phyloP scores from a whole-genome alignment of 352 stramenopile species.

The Phytophthora palmivora region DNA sequence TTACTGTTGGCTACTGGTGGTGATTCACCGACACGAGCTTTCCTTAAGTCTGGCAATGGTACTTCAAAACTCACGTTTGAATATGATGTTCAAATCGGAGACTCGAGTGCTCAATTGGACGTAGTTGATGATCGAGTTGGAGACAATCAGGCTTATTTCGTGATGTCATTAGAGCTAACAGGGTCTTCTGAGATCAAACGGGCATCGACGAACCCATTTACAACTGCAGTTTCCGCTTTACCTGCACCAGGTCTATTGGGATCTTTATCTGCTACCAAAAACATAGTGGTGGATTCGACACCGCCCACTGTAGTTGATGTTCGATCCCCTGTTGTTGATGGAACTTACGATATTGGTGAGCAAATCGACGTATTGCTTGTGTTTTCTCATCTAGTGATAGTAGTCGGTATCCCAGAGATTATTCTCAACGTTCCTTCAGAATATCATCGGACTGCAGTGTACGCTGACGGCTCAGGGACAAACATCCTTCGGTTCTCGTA shows the following conservation, averaged over 20 bases:
- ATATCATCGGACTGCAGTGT: constrained; percentile 49
- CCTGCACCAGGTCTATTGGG: constrained; percentile 53
- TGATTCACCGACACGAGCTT: constrained; percentile 23
- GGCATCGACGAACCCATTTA: constrained; percentile 51
- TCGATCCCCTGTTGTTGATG: constrained; percentile 43
- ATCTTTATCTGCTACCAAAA: constrained; percentile 53
- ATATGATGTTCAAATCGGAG: constrained; percentile 53
- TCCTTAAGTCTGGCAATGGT: constrained; percentile 45
- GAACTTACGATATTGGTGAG: constrained; percentile 74
- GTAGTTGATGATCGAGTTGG: constrained; percentile 59
- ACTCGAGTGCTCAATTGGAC: constrained; percentile 46
- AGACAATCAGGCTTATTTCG: constrained; percentile 51
- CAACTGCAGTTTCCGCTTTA: constrained; percentile 45
- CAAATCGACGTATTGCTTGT: constrained; percentile 55
- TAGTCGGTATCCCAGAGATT: constrained; percentile 49
- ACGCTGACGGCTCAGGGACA: constrained; percentile 56
- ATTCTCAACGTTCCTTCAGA: constrained; percentile 57
- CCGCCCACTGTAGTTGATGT: constrained; percentile 54
- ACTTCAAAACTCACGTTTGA: constrained; percentile 56
- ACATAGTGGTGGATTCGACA: constrained; percentile 56
- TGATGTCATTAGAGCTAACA: constrained; percentile 46
- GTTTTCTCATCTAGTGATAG: constrained; percentile 64
- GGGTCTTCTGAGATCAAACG: constrained; percentile 55
- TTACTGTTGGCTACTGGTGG: constrained; percentile 40
- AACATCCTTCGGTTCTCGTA: constrained; percentile 63